Percentiles rank a stretch among this genome's conserved stretches.
Conservation (phyloP, 129 eudicot species). For the Artemisia argyi region DNA sequence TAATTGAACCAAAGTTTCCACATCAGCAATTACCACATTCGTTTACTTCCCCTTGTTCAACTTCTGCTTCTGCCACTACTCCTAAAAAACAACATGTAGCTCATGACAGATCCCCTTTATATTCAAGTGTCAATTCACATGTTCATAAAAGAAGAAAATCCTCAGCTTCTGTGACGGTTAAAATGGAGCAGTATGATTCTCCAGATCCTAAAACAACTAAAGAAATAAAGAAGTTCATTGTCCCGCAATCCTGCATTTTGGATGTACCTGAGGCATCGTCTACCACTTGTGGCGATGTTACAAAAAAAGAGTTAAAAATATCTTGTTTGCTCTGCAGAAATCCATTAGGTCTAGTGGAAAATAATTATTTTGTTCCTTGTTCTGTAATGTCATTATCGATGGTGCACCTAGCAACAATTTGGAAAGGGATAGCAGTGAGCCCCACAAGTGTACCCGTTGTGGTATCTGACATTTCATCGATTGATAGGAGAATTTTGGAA, state of each 20-base stretch:
- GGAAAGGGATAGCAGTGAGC: constrained; percentile 36
- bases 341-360: constrained; percentile 75
- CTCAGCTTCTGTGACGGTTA: constrained; percentile 30
- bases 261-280: constrained; percentile 31
- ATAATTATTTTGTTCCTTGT: constrained; percentile 45
- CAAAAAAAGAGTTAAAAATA: constrained; percentile 44
- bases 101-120: constrained; percentile 40
- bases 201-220: constrained; percentile 36
- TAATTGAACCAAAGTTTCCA: constrained; percentile 37
- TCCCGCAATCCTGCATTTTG: constrained; percentile 19
- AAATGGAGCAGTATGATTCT: constrained; percentile 31
- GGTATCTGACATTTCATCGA: constrained; percentile 47
- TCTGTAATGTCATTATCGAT: constrained; percentile 51
- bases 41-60: constrained; percentile 25
- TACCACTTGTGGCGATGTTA: constrained; percentile 36
- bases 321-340: constrained; percentile 60
- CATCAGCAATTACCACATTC: constrained; percentile 34
- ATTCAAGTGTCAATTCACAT: constrained; percentile 64
- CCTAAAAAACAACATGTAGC: constrained; percentile 42
- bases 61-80: constrained; percentile 41
- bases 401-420: constrained; percentile 49
- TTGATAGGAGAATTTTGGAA: constrained; percentile 52
- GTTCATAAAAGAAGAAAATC: constrained; percentile 57
- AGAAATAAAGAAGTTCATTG: constrained; percentile 23
- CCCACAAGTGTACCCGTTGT: constrained; percentile 39